Evolutionary conservation across 495 filamentous ascomycete genomes (phyloP), one percentile per base, ranked within the genome.

Genomic region (Diplogelasinospora grovesii): DNA sequence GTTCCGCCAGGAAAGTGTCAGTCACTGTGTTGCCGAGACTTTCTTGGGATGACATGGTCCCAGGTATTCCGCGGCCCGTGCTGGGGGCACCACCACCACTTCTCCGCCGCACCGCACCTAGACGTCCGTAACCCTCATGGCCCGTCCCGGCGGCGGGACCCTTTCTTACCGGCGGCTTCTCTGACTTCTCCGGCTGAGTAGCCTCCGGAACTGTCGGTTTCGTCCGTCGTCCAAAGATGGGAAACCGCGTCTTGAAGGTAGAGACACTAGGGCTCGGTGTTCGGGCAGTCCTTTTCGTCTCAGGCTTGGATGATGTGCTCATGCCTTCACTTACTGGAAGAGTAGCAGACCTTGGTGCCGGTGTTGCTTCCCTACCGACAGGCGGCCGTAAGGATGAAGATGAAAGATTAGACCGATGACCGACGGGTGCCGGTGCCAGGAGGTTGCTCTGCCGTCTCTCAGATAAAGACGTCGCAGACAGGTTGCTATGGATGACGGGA

Each of bases 141-240:
- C 92, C 92, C 22, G 93, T 99, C 23, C 92, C 93, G 21, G 92
- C 92, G 5, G 73, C 76, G 13, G 92, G 92, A 0, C 92, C 93
- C 61, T 90, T 94, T 39, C 83, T 78, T 10, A 61, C 26, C 4
- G 66, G 41, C 4, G 66, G 41, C 48, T 78, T 83, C 15, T 78
- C 71, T 32, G 60, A 71, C 39, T 66, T 71, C 8, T 79, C 76
- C 3, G 56, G 44, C n/a, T 64, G 51, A 3, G 56, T 53, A n/a
- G 57, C 45, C 29, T 78, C 74, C 5, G 77, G 49, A 10, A 78
- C 75, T n/a, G n/a, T n/a, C 7, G 78, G 73, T 56, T 85, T 93
- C 0, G 82, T 77, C 45, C 79, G 82, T 45, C 82, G 77, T 11
- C 77, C 64, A 49, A 94, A 94, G 13, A 95, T 65, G 10, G 85